Conservation (phyloP, 2,329 filamentous ascomycete species). For the Paracoccidioides lutzii region DNA sequence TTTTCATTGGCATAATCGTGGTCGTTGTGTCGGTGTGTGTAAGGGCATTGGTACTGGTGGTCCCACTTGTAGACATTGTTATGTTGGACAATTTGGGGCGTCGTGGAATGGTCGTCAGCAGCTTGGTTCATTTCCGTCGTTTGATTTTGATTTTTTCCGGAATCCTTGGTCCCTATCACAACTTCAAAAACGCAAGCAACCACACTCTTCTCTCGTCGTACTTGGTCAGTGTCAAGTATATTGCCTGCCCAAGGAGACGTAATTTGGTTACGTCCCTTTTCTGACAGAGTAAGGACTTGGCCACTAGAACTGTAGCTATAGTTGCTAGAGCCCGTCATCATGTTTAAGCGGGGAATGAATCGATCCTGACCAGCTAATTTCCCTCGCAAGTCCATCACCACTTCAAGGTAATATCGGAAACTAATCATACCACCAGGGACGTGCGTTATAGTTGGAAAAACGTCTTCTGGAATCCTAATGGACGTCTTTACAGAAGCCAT, state of each 20-base stretch:
- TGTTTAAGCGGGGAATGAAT: slow-evolving; percentile 43
- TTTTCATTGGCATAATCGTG: neutral
- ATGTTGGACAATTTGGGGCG: slow-evolving; percentile 11
- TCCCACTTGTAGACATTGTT: slow-evolving; percentile 13
- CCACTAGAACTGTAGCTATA: slow-evolving; percentile 33
- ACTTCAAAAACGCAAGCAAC: slow-evolving; percentile 77
- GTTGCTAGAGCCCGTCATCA: slow-evolving; percentile 35
- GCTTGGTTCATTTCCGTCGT: slow-evolving; percentile 22
- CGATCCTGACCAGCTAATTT: slow-evolving; percentile 66
- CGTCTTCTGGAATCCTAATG: slow-evolving; percentile 76
- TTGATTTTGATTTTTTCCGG: slow-evolving; percentile 40
- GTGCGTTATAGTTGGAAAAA: slow-evolving; percentile 79
- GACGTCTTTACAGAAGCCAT: slow-evolving; percentile 69
- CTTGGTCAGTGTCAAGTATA: slow-evolving; percentile 75
- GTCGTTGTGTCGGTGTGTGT: neutral
- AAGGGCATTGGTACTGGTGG: slow-evolving; percentile 9
- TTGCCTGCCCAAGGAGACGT: slow-evolving; percentile 40
- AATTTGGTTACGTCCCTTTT: slow-evolving; percentile 23
- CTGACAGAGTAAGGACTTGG: slow-evolving; percentile 21
- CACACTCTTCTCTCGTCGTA: slow-evolving; percentile 84
- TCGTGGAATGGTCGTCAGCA: slow-evolving; percentile 19
- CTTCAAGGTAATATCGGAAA: slow-evolving; percentile 88
- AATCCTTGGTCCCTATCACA: slow-evolving; percentile 75
- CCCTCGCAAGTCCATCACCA: slow-evolving; percentile 82
- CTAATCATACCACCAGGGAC: slow-evolving; percentile 90